Base-by-base conservation (phyloP, 306 rosid species). In the Hippophae gyantsensis region DNA sequence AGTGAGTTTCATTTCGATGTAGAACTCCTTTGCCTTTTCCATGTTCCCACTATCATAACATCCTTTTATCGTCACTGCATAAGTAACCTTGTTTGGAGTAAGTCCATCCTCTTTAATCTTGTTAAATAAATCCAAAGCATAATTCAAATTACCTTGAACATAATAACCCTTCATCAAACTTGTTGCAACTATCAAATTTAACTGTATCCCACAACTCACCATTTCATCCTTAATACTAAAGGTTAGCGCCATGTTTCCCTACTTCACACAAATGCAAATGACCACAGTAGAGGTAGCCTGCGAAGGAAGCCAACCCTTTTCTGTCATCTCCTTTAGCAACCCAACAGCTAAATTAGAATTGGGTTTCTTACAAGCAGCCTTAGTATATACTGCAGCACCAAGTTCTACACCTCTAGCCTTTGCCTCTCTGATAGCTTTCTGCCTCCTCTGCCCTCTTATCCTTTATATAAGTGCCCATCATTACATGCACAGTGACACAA, bases 161-260 rank as follows among this genome's bases (percentile, higher is more conserved):
- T 81, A 84, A 64, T 70, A 54, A 48, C 89, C 95, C 66, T 76
- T 82, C 76, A 86, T 69, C 79, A 89, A 89, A 57, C 70, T 75
- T 6, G 78, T 78, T 2, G 74, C 87, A 72, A 72, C 80, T 62
- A 42, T 13, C 73, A 71, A 62, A 71, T 78, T 75, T 62, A 82
- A 42, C 3, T 76, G 74, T 12, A 60, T 43, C 51, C 93, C 79
- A 18, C 75, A 71, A 52, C 65, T 64, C 43, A 76, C 60, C 97
- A 89, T 89, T 67, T 84, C 89, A 74, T 86, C 90, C 75, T 69
- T 89, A 32, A 84, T 55, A 71, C 72, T 69, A 65, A 76, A 26
- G 13, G 88, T 93, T 58, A 71, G 83, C 8, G n/a, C 57, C 75
- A 89, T 7, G 73, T 84, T 79, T 51, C 89, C 72, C 71, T 75